Base-by-base conservation (phyloP, 108 stramenopile species). In the Discostella stelligeroides region DNA sequence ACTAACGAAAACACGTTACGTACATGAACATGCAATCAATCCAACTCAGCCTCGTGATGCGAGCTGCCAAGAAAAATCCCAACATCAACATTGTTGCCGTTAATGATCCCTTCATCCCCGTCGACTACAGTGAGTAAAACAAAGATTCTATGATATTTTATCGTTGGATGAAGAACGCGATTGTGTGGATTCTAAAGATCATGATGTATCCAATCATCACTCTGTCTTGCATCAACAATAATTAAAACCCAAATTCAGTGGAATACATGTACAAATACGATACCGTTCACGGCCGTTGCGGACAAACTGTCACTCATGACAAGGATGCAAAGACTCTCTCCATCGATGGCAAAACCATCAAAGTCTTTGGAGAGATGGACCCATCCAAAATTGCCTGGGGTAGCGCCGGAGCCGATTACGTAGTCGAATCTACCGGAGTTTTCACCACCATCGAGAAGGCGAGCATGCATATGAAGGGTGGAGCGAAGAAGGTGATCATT, bases 401-500 rank as follows among this genome's bases (percentile, higher is more conserved):
- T 28, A 65, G 64, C 50, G 86, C 91, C 39, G 98, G 95, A 29
- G 96, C 89, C 63, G 95, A 96, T 70, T 97, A 97, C 81, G 97
- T 99, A 30, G 88, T 97, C 27, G 98, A 99, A 82, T 96, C 96
- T 42, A 97, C 98, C 38, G 98, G 98, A 17, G 95, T 92, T 45
- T 99, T 98, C 91, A 95, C 92, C 49, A 75, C 88, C 42, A 82
- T 80, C 20, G 96, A 93, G 40, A 87, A 78, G 65, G 97, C 97
- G 18, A 69, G 79, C 38, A 69, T 65, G 17, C 98, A 99, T 86
- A 63, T 97, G 72, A 59, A 71, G 25, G 98, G 97, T 60, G 98
- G 98, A 15, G 97, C 97, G 68, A 98, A 97, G 91, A 98, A 98
- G 89, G 98, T 99, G 55, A 79, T 99, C 68, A 95, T 99, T 81